A percentile compares a stretch with the other conserved stretches of the same genome.
These are phyloP conservation scores for Leishmania major DNA, from an alignment of 208 protist species.

Conservation along the genomic window DNA sequence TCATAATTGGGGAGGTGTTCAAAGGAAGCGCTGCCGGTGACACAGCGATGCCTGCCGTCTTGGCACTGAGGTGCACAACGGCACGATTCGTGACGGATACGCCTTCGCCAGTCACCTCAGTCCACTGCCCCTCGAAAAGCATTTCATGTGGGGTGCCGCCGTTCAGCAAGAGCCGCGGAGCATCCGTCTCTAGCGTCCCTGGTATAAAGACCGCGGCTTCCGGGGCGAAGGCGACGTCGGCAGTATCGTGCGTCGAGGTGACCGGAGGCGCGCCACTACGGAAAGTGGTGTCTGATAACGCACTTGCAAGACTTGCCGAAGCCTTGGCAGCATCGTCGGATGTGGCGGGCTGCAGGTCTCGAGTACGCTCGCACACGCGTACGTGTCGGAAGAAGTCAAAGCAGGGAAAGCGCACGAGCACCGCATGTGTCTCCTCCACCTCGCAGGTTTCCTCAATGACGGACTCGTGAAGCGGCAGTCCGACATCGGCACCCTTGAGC, in stretches of 20 bases:
- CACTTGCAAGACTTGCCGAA: neutral
- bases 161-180: conserved; percentile 55
- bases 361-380: conserved; percentile 61
- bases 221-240: conserved; percentile 26
- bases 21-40: neutral
- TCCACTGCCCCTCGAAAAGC: conserved; percentile 71
- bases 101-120: conserved; percentile 24
- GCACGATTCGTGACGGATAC: conserved; percentile 37
- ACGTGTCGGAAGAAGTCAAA: conserved; percentile 83
- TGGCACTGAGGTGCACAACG: conserved; percentile 44
- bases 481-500: conserved; percentile 8
- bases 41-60: neutral
- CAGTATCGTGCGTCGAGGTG: too few species aligned
- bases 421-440: conserved; percentile 36
- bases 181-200: conserved; percentile 46
- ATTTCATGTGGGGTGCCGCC: conserved; percentile 37
- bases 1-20: neutral
- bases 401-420: conserved; percentile 81
- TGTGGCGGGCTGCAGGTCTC: neutral
- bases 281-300: neutral
- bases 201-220: conserved; percentile 42
- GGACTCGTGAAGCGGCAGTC: conserved; percentile 9
- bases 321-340: neutral
- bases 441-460: conserved; percentile 57
- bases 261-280: neutral